Base-by-base conservation (phyloP, 2,329 filamentous ascomycete genomes). In the Colletotrichum sp. region DNA sequence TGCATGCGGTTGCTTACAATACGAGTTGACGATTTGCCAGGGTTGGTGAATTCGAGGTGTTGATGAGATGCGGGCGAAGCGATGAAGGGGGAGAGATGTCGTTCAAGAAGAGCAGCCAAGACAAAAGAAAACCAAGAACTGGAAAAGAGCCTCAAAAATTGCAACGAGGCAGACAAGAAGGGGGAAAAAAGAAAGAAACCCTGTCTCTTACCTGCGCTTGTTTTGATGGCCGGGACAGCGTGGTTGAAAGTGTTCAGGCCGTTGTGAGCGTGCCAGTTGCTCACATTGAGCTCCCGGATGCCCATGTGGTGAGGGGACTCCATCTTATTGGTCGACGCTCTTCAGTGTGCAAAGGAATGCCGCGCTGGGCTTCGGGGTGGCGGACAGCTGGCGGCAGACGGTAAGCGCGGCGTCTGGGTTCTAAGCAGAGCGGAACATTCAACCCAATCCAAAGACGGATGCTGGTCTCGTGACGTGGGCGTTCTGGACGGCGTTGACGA, bases 201-300 rank as follows among this genome's bases (percentile, higher is more conserved):
- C 60, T n/a, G n/a, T 66, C 24, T 84, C 90, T 89, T 83, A 92
- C 91, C 90, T 81, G 91, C 88, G 81, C 90, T 92, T 77, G 90
- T 91, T 81, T 89, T 91, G 70, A 92, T 84, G 36, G 87, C 91
- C 4, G 91, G 90, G 57, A 92, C 87, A 55, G 88, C 85, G 81
- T 84, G 82, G 75, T 89, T 91, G 83, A 92, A 87, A 79, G 86
- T 87, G 81, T 91, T 87, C 78, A 91, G 86, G 66, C 88, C 87
- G 78, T 85, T 87, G 74, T 76, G 74, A 60, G 86, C 83, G 72
- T 87, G 84, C 76, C 85, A 88, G 71, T 85, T 83, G 77, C 87
- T 87, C 79, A 91, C 82, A 79, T 90, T 86, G 78, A 90, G 86
- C 85, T 90, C 88, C 78, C 86, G 84, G 80, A 89, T 83, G 75